These are phyloP conservation scores for Pseudocercospora pini-densiflorae DNA, from an alignment of 2,329 filamentous ascomycete species.

Conservation along the genomic window DNA sequence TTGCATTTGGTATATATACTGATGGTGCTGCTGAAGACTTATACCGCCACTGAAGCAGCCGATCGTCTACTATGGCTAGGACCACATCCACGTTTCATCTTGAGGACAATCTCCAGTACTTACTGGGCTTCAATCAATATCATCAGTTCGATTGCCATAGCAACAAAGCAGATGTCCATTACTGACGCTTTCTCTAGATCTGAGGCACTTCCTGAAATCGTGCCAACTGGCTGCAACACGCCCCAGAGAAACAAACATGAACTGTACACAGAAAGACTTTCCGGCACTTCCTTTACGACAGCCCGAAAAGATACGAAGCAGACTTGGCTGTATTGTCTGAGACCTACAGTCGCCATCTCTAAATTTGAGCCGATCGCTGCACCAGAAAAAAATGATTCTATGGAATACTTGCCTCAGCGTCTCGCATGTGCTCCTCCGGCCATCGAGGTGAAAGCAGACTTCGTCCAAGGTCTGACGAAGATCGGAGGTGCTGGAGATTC, in stretches of 20 bases:
- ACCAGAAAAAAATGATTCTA: conserved; percentile 38
- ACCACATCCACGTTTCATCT: neutral
- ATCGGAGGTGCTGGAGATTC: conserved; percentile 80
- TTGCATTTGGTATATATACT: too few relatives aligned
- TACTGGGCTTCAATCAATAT: conserved; percentile 76
- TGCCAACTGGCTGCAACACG: conserved; percentile 77
- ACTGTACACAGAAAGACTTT: conserved; percentile 75
- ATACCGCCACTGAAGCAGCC: too few relatives aligned
- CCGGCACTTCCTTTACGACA: conserved; percentile 62
- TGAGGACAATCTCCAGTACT: conserved; percentile 55
- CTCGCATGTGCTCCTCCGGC: conserved; percentile 80
- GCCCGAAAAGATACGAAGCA: conserved; percentile 61
- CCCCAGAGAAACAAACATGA: conserved; percentile 79
- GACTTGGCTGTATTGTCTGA: conserved; percentile 61
- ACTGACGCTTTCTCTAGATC: conserved; percentile 48
- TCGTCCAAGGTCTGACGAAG: conserved; percentile 70
- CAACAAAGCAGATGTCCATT: neutral
- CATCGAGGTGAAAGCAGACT: conserved; percentile 68
- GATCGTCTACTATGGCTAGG: neutral
- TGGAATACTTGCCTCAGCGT: conserved; percentile 79
- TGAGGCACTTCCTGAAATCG: conserved; percentile 75
- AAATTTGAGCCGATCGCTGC: conserved; percentile 57
- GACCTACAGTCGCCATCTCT: conserved; percentile 61
- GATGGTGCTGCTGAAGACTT: too few relatives aligned
- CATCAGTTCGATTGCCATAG: conserved; percentile 55